phyloP scores from a whole-genome alignment of 2,329 filamentous ascomycete species.

The Graphiopsis chlorocephala region DNA sequence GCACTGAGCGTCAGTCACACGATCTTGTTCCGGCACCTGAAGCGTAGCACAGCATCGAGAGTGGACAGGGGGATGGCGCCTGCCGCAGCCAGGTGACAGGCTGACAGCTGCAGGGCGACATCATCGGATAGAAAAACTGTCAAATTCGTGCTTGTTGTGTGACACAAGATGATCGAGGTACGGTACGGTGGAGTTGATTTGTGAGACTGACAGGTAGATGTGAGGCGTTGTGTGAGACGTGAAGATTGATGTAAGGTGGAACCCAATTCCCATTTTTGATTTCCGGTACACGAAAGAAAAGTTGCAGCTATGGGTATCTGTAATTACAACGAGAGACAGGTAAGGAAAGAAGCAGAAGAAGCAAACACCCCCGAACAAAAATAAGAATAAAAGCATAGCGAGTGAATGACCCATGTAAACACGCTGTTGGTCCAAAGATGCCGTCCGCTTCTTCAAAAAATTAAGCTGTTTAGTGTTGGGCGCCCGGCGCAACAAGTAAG shows the following conservation, averaged over 20 bases:
- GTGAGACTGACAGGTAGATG: not conserved
- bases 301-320: conserved; percentile 15
- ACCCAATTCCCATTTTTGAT: conserved; percentile 6
- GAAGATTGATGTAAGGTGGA: not conserved
- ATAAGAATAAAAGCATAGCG: not conserved
- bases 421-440: conserved; percentile 3
- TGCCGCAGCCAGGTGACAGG: not conserved
- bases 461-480: conserved; percentile 1
- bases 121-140: conserved; percentile 1
- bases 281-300: conserved; percentile 12
- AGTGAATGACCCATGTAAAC: not conserved
- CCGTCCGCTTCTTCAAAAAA: conserved; percentile 5
- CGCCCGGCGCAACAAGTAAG: conserved; percentile 5
- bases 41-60: not conserved
- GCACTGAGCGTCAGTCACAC: conserved; percentile 13
- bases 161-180: not conserved
- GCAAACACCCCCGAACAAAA: not conserved
- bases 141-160: not conserved
- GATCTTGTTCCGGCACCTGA: conserved; percentile 7
- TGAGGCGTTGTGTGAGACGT: not conserved
- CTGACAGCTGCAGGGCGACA: conserved; percentile 14
- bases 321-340: conserved; percentile 14
- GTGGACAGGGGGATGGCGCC: not conserved
- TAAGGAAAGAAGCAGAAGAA: not conserved
- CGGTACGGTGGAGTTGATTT: not conserved